Evolutionary conservation across 148 eudicot species (phyloP).

Genomic region (Dianthus caryophyllus): DNA sequence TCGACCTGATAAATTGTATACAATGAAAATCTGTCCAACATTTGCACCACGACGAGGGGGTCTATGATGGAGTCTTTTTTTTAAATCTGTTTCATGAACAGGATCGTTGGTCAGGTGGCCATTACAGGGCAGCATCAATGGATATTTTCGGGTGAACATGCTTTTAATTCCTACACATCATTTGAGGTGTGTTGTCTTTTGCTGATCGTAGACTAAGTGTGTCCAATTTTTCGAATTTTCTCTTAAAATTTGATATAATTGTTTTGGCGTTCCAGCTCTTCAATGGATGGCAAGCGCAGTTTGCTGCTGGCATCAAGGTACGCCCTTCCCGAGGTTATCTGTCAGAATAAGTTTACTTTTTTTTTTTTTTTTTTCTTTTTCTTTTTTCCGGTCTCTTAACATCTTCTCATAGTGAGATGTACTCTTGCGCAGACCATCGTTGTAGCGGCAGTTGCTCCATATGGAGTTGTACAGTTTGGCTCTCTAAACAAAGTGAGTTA

Average conservation of each 20-base stretch:
- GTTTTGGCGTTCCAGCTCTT: constrained; percentile 43
- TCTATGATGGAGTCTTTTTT: background rate
- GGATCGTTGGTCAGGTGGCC: constrained; percentile 82
- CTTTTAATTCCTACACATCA: constrained; percentile 31
- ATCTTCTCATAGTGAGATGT: background rate
- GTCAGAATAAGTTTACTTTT: background rate
- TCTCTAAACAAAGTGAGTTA: constrained; percentile 63
- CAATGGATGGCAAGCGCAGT: constrained; percentile 74
- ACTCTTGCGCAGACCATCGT: constrained; percentile 20
- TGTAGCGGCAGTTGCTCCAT: constrained; percentile 16
- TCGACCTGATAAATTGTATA: no score
- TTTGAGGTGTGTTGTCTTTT: constrained; percentile 48
- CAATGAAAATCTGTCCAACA: no score
- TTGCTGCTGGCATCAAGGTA: constrained; percentile 84
- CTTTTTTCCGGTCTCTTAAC: no score
- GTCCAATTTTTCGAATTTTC: background rate
- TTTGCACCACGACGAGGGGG: no score
- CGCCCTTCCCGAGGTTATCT: constrained; percentile 10
- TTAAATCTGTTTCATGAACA: constrained; percentile 29
- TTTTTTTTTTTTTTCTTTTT: no score
- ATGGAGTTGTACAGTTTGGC: constrained; percentile 17
- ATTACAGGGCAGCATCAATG: constrained; percentile 79
- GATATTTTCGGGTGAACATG: constrained; percentile 49
- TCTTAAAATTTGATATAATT: constrained; percentile 7
- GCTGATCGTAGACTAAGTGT: background rate